Evolutionary conservation across 2,329 filamentous ascomycete genomes (phyloP), one percentile per base, ranked within the genome.

Genomic region (Pestalotiopsis sp.): DNA sequence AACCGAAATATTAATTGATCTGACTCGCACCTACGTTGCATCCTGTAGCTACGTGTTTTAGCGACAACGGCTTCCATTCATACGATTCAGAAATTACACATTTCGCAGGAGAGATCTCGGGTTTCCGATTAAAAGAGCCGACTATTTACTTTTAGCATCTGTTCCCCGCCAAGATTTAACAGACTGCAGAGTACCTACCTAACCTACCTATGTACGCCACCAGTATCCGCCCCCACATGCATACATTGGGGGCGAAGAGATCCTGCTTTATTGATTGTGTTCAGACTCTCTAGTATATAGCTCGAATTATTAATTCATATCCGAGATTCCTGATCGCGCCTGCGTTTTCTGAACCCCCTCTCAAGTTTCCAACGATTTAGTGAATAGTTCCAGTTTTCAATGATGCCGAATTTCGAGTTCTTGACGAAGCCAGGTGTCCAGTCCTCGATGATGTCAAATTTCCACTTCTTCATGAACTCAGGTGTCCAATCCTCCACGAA

Each of bases 71-170:
- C 22, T 58, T 35, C 56, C 44, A n/a, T 52, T 52, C 22, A 11
- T 52, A 52, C 44, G 44, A 52, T 6, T 52, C 44, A 52, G 7
- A 17, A 52, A n/a, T 52, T 52, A 20, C 44, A 52, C 44, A n/a
- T 52, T 52, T 20, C 20, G 7, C 17, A 9, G 3, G 17, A n/a
- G 30, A 35, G 30, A 35, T 35, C 30, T 70, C 68, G 70, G 22
- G 55, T 67, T 64, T 22, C 63, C 69, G 26, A 65, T 70, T n/a
- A 70, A 69, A 7, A 71, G 71, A 44, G 67, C 68, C 14, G 44
- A 9, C 17, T 3, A 9, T 52, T 52, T 9, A 52, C 20, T n/a
- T 9, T 10, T 52, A 35, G 44, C 6, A 52, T 52, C 17, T 22
- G 7, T 3, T 52, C 44, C 17, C 44, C 44, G 44, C 44, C 17